Evolutionary conservation across 164 flowering plant genomes (phyloP), one percentile per base, ranked within the genome.

Genomic region (Chimonanthus salicifolius): DNA sequence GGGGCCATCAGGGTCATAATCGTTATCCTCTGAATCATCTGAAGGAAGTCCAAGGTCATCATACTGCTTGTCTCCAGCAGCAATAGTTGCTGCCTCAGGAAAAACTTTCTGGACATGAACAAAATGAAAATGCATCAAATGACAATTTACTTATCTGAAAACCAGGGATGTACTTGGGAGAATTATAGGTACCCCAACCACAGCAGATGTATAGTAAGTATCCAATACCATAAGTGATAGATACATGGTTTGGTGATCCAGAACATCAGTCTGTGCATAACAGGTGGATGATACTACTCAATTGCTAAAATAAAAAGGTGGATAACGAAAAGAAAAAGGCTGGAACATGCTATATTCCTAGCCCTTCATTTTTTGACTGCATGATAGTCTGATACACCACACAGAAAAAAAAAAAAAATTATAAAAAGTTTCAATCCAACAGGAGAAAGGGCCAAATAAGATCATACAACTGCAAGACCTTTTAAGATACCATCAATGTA

Each of bases 1-100:
- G 46, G 78, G 82, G 69, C 78, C 77, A 67, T 90, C 90, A 64
- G 99, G 99, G 69, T 91, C 85, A 81, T 87, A 93, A 73, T 91
- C 95, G 81, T 84, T 72, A 80, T 93, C 98, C 78, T 90, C 98
- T 64, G 95, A 91, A 78, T 92, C 97, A 87, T 92, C 97, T 71
- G 98, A 90, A 68, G 97, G 86, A 64, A 83, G 78, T 47, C 89
- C 92, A 58, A 82, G 78, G 78, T 78, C 82, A 72, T 83, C 86
- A 77, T 83, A 81, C 48, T 74, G 79, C 70, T 72, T 78, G 60
- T 82, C 75, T 70, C 84, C 90, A 71, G 83, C 80, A 64, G 82
- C 82, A 51, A 82, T 80, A 49, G 86, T 77, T 67, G 89, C 92
- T 69, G 83, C 92, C 82, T 96, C 98, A 60, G 99, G 97, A 78